Percentiles rank a stretch among this genome's conserved stretches.
phyloP scores from a whole-genome alignment of 306 rosid species.

The Fragaria vesca region DNA sequence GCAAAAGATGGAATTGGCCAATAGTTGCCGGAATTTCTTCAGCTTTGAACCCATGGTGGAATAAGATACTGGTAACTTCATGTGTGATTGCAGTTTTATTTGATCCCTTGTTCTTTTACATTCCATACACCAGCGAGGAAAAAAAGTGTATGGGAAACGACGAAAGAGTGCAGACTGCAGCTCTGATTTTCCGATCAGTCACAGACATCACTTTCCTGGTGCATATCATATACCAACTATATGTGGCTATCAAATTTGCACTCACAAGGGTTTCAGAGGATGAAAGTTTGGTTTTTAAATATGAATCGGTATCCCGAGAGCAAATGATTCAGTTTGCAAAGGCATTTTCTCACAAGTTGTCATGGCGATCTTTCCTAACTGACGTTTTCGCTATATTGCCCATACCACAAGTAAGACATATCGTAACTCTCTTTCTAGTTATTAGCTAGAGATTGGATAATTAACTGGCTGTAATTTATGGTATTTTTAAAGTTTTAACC shows the following conservation, averaged over 20 bases:
- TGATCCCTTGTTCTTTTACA: slow-evolving; percentile 25
- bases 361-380: neutral
- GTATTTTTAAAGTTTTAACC: neutral
- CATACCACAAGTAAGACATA: slow-evolving; percentile 13
- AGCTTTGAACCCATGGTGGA: slow-evolving; percentile 13
- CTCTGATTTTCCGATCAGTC: neutral
- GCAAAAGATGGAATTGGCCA: neutral
- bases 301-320: neutral
- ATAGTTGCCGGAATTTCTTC: neutral
- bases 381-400: slow-evolving; percentile 17
- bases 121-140: neutral
- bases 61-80: slow-evolving; percentile 18
- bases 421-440: neutral
- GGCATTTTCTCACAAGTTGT: neutral
- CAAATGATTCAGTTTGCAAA: neutral
- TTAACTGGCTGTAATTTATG: neutral
- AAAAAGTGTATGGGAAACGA: slow-evolving; percentile 1
- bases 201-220: neutral
- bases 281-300: neutral
- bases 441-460: too few relatives aligned
- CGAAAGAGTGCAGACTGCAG: neutral
- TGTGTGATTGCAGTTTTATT: slow-evolving; percentile 7
- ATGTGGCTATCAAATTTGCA: neutral
- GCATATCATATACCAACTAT: neutral
- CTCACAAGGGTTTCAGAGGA: neutral